Evolutionary conservation across 495 filamentous ascomycete species (phyloP).

Genomic region (Patellaria atrata): DNA sequence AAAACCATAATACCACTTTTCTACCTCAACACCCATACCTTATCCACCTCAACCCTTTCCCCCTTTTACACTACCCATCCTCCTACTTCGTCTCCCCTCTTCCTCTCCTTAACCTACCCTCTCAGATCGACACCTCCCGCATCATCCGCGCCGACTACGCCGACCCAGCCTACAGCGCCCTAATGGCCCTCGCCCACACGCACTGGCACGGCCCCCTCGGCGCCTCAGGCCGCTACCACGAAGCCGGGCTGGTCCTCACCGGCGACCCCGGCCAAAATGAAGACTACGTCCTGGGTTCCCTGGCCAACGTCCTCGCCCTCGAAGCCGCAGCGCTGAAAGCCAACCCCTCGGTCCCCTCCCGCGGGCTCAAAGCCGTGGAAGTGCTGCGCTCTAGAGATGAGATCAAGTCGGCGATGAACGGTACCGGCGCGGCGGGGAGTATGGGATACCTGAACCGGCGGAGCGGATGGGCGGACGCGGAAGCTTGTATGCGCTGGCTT

Average conservation of each 20-base stretch:
- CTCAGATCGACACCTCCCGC: slow-evolving; percentile 30
- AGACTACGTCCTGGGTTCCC: slow-evolving; percentile 52
- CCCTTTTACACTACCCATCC: slow-evolving; percentile 1
- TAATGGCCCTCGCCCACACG: slow-evolving; percentile 50
- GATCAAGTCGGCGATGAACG: slow-evolving; percentile 33
- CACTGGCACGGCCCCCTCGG: slow-evolving; percentile 58
- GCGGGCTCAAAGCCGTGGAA: no score
- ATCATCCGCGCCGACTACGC: slow-evolving; percentile 52
- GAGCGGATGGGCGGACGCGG: slow-evolving; percentile 78
- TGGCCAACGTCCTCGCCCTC: slow-evolving; percentile 43
- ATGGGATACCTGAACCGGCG: slow-evolving; percentile 71
- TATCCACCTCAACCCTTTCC: neutral
- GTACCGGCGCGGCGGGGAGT: slow-evolving; percentile 35
- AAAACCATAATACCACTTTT: neutral
- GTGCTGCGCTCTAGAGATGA: slow-evolving; percentile 29
- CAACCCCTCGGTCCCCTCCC: neutral
- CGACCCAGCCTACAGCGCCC: slow-evolving; percentile 40
- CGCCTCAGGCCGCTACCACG: slow-evolving; percentile 52
- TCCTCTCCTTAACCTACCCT: neutral
- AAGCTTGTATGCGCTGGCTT: slow-evolving; percentile 50
- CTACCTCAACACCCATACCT: neutral
- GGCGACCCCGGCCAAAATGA: slow-evolving; percentile 32
- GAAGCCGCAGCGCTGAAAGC: slow-evolving; percentile 16
- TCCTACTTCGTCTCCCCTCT: neutral
- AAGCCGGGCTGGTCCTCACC: slow-evolving; percentile 60